These are phyloP conservation scores for Aureobasidium sp. DNA, from an alignment of 2,329 filamentous ascomycete genomes.

Conservation along the genomic window DNA sequence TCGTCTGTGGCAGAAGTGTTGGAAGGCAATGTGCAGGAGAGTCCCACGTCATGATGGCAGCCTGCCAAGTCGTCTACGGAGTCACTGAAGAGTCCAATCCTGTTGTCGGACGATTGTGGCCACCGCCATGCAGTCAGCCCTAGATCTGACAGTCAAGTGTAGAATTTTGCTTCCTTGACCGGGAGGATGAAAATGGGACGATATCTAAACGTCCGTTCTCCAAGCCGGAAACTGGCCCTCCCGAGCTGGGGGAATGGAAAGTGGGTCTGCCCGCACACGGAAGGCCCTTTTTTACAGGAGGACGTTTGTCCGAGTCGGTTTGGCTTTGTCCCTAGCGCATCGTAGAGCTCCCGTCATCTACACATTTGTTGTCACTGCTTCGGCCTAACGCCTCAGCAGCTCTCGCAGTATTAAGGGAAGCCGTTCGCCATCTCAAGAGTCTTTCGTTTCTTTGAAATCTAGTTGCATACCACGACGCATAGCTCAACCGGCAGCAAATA, in stretches of 20 bases:
- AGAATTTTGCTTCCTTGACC: neutral
- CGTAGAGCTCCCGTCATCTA: neutral
- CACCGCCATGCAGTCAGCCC: neutral
- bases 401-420: conserved; percentile 1
- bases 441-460: neutral
- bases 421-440: neutral
- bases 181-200: neutral
- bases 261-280: neutral
- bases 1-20: neutral
- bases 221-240: neutral
- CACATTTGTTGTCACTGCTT: conserved; percentile 5
- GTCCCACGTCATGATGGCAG: neutral
- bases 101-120: neutral
- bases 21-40: neutral
- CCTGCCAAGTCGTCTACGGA: neutral
- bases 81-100: neutral
- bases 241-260: neutral
- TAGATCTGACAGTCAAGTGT: neutral
- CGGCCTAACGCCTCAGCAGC: neutral
- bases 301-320: conserved; percentile 7
- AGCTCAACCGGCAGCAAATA: neutral
- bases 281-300: neutral
- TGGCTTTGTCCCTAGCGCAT: neutral
- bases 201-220: neutral
- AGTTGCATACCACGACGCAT: neutral